Evolutionary conservation across 768 basidiomycete species (phyloP), one percentile per base, ranked within the genome.

Genomic region (Aureoboletus auriporus): DNA sequence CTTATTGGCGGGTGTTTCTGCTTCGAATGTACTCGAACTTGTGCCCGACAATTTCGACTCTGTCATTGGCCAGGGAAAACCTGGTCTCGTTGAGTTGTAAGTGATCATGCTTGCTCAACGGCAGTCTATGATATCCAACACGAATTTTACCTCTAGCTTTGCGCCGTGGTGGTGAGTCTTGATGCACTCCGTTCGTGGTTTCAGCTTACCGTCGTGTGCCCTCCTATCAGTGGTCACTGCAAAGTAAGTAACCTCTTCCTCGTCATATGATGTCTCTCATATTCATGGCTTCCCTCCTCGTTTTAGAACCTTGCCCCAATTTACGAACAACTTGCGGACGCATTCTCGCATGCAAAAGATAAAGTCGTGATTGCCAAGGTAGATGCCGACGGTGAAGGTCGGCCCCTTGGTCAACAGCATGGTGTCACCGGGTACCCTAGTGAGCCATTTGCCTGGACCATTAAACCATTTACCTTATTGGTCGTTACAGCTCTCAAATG

Each of bases 331-430:
- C 80, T 97, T 26, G 93, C 84, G 27, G 88, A 95, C 59, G 87
- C 87, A n/a, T 97, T 82, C 62, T 69, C 78, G 4, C 78, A 85
- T 46, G 80, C 76, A 44, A 86, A 86, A 53, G 84, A 91, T 61
- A 90, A 89, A 63, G 87, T 97, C 17, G 59, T 90, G 43, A 79
- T 97, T 56, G 93, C 92, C 45, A 95, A 95, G 63, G 84, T 94
- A 10, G 93, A 97, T 56, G 93, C 93, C 1, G 93, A 97, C 61
- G 91, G 92, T 42, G 84, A 64, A 36, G 93, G 93, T 42, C 84
- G 82, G 58, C 74, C 83, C 3, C 61, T 93, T 36, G 93, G 89
- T 48, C 68, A 79, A 56, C 82, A 84, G 69, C 92, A 82, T 61
- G 92, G 79, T 11, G 86, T 95, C 17, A 80, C 75, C 11, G 92